Base-by-base conservation (phyloP, 2,329 filamentous ascomycete genomes). In the Pseudogymnoascus sp. region DNA sequence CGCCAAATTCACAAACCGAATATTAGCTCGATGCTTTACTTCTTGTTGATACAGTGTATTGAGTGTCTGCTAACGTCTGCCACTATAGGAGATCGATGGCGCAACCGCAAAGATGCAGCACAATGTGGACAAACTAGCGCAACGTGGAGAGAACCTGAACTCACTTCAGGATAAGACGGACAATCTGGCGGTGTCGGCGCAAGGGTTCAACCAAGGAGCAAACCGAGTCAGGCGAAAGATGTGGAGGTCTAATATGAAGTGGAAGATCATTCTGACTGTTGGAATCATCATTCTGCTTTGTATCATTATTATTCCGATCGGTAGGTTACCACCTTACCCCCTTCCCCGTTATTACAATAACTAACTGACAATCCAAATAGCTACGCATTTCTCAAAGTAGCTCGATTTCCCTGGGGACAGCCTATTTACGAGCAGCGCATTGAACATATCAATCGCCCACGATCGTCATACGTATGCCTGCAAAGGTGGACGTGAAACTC, bases 211-310 rank as follows among this genome's bases (percentile, higher is more conserved):
- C 73, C 88, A 93, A 70, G 93, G 95, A 68, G 95, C 96, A 78
- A 99, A 97, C 82, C 84, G 91, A 72, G 93, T 99, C 71, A 87
- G 95, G 77, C 93, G 93, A 83, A 88, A 96, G 78, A 97, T 97
- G 93, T 97, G 93, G 93, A 97, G 93, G 93, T 97, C 97, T 85
- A 93, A 97, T 75, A 96, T 97, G 91, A 97, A 97, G 86, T 88
- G 95, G 77, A 95, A 97, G 83, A 97, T 93, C 80, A 82, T 99
- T 71, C 89, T 96, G 74, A 0, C 0, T 0, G 83, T 87, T 65
- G 95, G 93, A 73, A 89, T 99, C 77, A 89, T 97, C 76, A 84
- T 97, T 70, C 83, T 99, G 71, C 84, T 99, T 70, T 80, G 96
- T 71, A 85, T 99, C 77, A 97, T 99, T 76, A 95, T 99, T 74